These are phyloP conservation scores for Boletellus dicymbophilus DNA, from an alignment of 1,284 basidiomycete species.

Conservation along the genomic window DNA sequence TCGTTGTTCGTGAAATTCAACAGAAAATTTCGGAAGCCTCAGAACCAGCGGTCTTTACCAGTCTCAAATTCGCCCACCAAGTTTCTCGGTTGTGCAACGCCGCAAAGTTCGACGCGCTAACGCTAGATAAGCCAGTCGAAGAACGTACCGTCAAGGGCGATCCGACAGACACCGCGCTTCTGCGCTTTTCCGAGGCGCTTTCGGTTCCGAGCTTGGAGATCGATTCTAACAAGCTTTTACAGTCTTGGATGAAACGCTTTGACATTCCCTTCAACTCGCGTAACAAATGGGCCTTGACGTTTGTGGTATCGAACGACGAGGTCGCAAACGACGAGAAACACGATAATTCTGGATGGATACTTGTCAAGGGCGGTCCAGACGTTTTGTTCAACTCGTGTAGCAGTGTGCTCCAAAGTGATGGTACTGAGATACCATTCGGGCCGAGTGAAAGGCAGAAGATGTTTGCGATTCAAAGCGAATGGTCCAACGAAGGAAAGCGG, in stretches of 20 bases:
- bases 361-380: conserved; percentile 63
- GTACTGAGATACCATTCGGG: conserved; percentile 38
- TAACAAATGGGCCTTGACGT: conserved; percentile 62
- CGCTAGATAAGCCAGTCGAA: conserved; percentile 36
- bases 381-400: conserved; percentile 53
- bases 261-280: conserved; percentile 62
- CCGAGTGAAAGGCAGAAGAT: conserved; percentile 31
- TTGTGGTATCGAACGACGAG: conserved; percentile 10
- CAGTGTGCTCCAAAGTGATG: conserved; percentile 40
- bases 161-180: conserved; percentile 62
- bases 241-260: conserved; percentile 34
- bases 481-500: conserved; percentile 63
- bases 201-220: conserved; percentile 19
- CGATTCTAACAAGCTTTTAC: conserved; percentile 23
- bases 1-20: conserved; percentile 28
- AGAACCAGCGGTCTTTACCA: conserved; percentile 9
- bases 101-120: conserved; percentile 50
- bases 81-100: conserved; percentile 61
- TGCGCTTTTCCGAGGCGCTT: conserved; percentile 57
- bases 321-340: conserved; percentile 10
- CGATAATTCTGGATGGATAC: conserved; percentile 31
- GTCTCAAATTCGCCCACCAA: conserved; percentile 38
- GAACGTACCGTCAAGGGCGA: conserved; percentile 57
- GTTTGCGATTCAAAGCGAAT: conserved; percentile 44
- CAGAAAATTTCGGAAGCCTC: conserved; percentile 14